A percentile compares a stretch with the other conserved stretches of the same genome.
Conservation (phyloP, 192 early-diverging fungal species). For the Chytriomyces sp. region DNA sequence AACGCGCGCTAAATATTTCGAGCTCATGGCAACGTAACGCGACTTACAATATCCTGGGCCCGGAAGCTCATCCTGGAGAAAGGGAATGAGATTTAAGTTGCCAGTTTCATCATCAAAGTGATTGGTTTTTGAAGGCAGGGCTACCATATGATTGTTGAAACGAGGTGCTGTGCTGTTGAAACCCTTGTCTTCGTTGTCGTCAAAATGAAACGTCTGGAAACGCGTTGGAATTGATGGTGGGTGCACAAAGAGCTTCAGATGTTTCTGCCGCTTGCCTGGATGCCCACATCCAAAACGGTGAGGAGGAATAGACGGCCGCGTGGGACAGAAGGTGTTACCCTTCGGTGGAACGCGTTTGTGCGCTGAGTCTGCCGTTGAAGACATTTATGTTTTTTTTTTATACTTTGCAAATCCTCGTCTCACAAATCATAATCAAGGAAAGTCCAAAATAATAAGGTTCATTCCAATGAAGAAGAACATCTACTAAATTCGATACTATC, state of each 20-base stretch:
- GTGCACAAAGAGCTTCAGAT: constrained; percentile 54
- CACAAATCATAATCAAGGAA: background rate
- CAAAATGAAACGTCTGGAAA: constrained; percentile 60
- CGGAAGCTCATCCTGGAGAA: constrained; percentile 52
- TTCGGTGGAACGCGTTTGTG: constrained; percentile 9
- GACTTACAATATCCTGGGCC: constrained; percentile 58
- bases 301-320: background rate
- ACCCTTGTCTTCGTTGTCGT: constrained; percentile 54
- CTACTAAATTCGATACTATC: constrained; percentile 29
- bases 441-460: too few species aligned
- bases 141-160: constrained; percentile 44
- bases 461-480: constrained; percentile 4
- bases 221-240: constrained; percentile 59
- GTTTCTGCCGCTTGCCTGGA: constrained; percentile 31
- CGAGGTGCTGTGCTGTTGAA: constrained; percentile 54
- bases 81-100: background rate
- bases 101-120: background rate
- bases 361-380: background rate
- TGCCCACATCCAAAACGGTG: background rate
- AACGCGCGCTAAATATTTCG: background rate
- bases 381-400: background rate
- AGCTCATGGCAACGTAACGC: background rate
- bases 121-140: background rate
- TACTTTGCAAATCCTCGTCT: background rate
- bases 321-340: background rate